Base-by-base conservation (phyloP, 2,329 filamentous ascomycete genomes). In the Chaetomium strumarium region DNA sequence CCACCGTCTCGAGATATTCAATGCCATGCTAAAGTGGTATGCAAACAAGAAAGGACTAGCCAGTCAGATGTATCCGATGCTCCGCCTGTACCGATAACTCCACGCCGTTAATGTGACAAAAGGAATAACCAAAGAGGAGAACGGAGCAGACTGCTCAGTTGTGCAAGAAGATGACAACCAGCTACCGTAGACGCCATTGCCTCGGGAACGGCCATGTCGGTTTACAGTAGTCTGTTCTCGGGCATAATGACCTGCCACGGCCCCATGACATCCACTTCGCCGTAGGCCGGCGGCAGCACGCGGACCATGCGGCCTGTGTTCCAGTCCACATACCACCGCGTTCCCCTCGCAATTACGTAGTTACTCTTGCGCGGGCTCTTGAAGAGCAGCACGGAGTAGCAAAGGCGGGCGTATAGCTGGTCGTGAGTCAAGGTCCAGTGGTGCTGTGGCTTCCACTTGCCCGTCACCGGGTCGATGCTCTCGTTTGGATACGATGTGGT, bases 271-370 rank as follows among this genome's bases (percentile, higher is more conserved):
- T 78, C 72, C 43, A 73, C 68, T 60, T 80, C 77, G 38, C 75
- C 75, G 60, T 81, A 82, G 5, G 70, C 70, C 1, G 79, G 79
- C 11, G 79, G 79, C 16, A 75, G 67, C 17, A 79, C 76, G 14
- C 75, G 70, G 29, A 74, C 70, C 73, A 80, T 77, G 51, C 73
- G 72, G 36, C 79, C 79, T 14, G 77, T 81, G 13, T 67, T 66
- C 79, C 79, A 83, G 68, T 83, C 79, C 40, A 83, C 77, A 54
- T 74, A 73, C 77, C 78, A 83, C 61, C 78, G 72, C 63, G 77
- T 80, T 39, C 78, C 79, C 56, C 76, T 74, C 64, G 71, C 71
- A 60, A 83, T 74, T 52, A 83, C 74, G 58, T 78, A 78, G 60
- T 80, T 78, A 55, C 73, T 78, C 63, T 82, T 81, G 48, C 79